Conservation (phyloP, 1,284 basidiomycete species). For the Exobasidium cylindrosporum region DNA sequence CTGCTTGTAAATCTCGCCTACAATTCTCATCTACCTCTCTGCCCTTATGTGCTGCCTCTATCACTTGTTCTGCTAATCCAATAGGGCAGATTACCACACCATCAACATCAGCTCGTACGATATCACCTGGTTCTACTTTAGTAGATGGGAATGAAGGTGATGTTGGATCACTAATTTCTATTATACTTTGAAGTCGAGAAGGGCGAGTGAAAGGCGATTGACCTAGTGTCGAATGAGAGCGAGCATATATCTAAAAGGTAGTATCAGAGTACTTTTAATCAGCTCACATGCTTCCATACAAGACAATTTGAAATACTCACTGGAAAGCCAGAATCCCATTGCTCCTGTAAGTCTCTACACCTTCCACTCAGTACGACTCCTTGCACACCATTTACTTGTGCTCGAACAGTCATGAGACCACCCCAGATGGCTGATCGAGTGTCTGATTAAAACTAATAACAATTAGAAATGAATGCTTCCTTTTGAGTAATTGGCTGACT, state of each 20-base stretch:
- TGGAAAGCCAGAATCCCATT: constrained; percentile 64
- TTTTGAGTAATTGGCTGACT: neutral
- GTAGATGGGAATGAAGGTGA: constrained; percentile 57
- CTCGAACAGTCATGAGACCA: constrained; percentile 82
- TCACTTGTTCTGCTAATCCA: constrained; percentile 66
- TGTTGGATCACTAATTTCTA: constrained; percentile 62
- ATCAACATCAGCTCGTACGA: constrained; percentile 80
- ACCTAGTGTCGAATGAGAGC: constrained; percentile 79
- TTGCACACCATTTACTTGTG: constrained; percentile 66
- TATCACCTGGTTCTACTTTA: constrained; percentile 72
- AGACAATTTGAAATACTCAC: constrained; percentile 13
- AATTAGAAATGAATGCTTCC: too few relatives aligned
- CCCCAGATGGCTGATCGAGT: constrained; percentile 84
- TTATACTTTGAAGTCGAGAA: constrained; percentile 70
- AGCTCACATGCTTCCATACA: neutral
- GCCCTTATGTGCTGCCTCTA: constrained; percentile 65
- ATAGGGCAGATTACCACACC: constrained; percentile 82
- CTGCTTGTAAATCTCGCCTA: constrained; percentile 71
- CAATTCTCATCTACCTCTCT: constrained; percentile 71
- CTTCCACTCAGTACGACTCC: constrained; percentile 77
- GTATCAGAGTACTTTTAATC: neutral
- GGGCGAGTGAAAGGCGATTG: constrained; percentile 83
- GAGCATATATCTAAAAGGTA: constrained; percentile 59
- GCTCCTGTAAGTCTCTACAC: constrained; percentile 77
- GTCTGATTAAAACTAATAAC: constrained; percentile 58